Conservation (phyloP, 139 green algal species). For the Trebouxia sp. region DNA sequence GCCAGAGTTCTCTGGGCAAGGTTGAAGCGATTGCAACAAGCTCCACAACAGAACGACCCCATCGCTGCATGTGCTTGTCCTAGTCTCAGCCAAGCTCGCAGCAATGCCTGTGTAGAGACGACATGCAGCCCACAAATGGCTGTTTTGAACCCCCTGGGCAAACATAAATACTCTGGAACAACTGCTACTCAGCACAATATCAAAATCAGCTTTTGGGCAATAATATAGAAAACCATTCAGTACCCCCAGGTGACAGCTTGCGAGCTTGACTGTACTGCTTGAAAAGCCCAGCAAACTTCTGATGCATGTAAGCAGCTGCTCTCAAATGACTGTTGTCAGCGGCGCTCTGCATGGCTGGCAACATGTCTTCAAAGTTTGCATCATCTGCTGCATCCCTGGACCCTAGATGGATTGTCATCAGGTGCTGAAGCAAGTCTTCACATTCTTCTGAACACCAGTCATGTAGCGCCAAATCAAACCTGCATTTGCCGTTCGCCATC, state of each 20-base stretch:
- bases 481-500: background rate
- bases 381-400: slow-evolving; percentile 4
- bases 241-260: background rate
- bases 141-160: too few relatives aligned
- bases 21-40: too few relatives aligned
- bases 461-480: slow-evolving; percentile 12
- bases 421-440: slow-evolving; percentile 6
- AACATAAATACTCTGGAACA: too few relatives aligned
- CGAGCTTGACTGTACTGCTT: background rate
- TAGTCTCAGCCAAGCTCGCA: too few relatives aligned
- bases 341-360: slow-evolving; percentile 21
- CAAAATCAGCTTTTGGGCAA: too few relatives aligned
- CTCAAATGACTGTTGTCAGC: slow-evolving; percentile 1
- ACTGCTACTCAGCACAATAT: too few relatives aligned
- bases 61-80: too few relatives aligned
- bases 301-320: slow-evolving; percentile 3
- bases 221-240: slow-evolving; percentile 1
- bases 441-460: slow-evolving; percentile 18
- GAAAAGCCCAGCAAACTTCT: slow-evolving; percentile 4
- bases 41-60: too few relatives aligned
- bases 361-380: background rate
- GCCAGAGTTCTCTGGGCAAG: too few relatives aligned
- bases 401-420: slow-evolving; percentile 4
- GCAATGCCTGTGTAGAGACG: too few relatives aligned
- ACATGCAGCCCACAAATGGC: too few relatives aligned